Percentiles rank a stretch among this genome's conserved stretches.
Conservation (phyloP, 2,329 filamentous ascomycete species). For the Tolypocladium endophyticum region DNA sequence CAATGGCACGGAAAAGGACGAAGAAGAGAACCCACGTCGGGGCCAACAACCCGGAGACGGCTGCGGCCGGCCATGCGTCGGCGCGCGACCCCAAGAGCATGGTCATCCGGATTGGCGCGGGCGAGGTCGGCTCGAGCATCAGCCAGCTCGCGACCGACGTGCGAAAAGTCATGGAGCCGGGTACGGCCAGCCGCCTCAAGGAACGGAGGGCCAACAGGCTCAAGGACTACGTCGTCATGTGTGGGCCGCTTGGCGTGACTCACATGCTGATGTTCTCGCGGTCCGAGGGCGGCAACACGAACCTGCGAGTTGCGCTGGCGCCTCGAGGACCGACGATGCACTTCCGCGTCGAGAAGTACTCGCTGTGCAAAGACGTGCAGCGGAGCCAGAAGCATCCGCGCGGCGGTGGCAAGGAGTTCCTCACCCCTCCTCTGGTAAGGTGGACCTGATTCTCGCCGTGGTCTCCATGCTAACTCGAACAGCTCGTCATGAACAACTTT, state of each 20-base stretch:
- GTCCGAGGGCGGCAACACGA: slow-evolving; percentile 83
- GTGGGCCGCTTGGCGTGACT: slow-evolving; percentile 82
- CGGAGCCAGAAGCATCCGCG: slow-evolving; percentile 74
- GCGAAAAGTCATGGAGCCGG: slow-evolving; percentile 88
- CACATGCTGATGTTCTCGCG: slow-evolving; percentile 90
- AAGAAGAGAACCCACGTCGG: slow-evolving; percentile 85
- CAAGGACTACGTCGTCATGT: slow-evolving; percentile 91
- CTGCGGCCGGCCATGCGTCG: slow-evolving; percentile 49
- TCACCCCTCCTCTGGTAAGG: slow-evolving; percentile 67
- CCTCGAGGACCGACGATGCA: slow-evolving; percentile 87
- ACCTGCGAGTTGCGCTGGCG: slow-evolving; percentile 76
- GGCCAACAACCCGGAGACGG: slow-evolving; percentile 48
- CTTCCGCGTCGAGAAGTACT: slow-evolving; percentile 92
- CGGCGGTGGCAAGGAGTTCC: slow-evolving; percentile 74
- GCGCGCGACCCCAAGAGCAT: slow-evolving; percentile 80
- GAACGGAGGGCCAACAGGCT: slow-evolving; percentile 82
- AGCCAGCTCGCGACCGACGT: slow-evolving; percentile 89
- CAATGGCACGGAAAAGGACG: slow-evolving; percentile 69
- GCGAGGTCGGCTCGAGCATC: slow-evolving; percentile 83
- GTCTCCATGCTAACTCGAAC: not conserved
- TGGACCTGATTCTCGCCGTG: no score
- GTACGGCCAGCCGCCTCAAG: slow-evolving; percentile 80
- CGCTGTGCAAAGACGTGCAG: slow-evolving; percentile 81
- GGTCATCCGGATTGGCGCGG: slow-evolving; percentile 94
- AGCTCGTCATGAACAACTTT: slow-evolving; percentile 99